phyloP scores from a whole-genome alignment of 805 yeast species.

The Saccharomyces eubayanus region DNA sequence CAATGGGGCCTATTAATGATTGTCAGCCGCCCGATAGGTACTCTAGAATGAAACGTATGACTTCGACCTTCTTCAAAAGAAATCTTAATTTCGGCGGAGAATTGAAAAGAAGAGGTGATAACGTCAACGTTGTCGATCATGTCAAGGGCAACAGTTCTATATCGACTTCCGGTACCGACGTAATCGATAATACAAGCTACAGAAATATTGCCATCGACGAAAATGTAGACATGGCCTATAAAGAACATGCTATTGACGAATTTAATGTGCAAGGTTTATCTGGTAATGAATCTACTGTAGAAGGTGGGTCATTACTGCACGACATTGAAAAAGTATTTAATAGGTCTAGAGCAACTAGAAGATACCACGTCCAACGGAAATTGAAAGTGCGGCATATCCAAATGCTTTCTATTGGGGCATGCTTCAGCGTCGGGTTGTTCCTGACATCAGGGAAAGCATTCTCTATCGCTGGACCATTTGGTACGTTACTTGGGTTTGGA shows the following conservation, averaged over 20 bases:
- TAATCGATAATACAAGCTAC: conserved; percentile 18
- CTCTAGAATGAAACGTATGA: not conserved
- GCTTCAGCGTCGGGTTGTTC: conserved; percentile 58
- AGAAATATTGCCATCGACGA: conserved; percentile 18
- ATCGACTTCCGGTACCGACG: conserved; percentile 8
- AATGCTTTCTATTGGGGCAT: conserved; percentile 60
- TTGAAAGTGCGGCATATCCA: conserved; percentile 47
- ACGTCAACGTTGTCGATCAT: not conserved
- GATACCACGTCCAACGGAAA: conserved; percentile 41
- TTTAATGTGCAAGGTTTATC: not conserved
- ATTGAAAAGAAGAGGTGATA: not conserved
- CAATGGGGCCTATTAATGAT: conserved; percentile 1
- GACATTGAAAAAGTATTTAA: conserved; percentile 8
- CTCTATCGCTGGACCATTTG: conserved; percentile 47
- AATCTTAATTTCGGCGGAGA: not conserved
- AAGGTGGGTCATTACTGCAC: not conserved
- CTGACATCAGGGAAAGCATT: conserved; percentile 54
- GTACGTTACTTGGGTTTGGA: conserved; percentile 47
- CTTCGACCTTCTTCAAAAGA: not conserved
- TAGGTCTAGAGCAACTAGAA: not conserved
- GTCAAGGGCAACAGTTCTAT: not conserved
- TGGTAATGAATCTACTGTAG: not conserved
- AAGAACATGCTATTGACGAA: conserved; percentile 19
- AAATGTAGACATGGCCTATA: conserved; percentile 34
- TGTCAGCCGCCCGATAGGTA: not conserved